Evolutionary conservation across 495 filamentous ascomycete genomes (phyloP), one percentile per base, ranked within the genome.

Genomic region (Delitschia confertaspora): DNA sequence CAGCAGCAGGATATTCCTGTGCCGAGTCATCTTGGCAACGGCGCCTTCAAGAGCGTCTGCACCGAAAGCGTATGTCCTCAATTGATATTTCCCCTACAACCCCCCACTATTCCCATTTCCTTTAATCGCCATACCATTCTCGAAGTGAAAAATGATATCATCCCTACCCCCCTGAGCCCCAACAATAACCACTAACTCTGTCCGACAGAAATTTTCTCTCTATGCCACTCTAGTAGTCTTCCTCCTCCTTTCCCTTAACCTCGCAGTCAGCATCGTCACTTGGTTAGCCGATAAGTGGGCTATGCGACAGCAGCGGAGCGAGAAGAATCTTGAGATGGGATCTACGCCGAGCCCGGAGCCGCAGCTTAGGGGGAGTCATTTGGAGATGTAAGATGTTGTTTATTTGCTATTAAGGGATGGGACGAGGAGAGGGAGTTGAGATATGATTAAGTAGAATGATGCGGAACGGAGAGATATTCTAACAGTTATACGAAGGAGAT

Each of bases 201-300:
- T 26, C n/a, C 19, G 9, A 29, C 17, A 48, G 45, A 45, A 49
- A 43, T 57, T 57, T 24, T 45, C 54, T 4, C 36, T 57, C 6
- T 57, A 53, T 33, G 54, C 49, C 9, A 57, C 54, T 4, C 32
- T 53, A 2, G 24, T 38, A 3, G 49, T 53, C n/a, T 50, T 53
- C 33, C 29, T 57, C 1, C 3, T 57, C 6, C 23, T 47, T 16
- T 11, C 16, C 20, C 22, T 26, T 2, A 46, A 33, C 25, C 26
- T 53, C 6, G 49, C 17, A 5, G 27, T 53, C n/a, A 40, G 34
- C 2, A 30, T 53, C 18, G 39, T 57, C 6, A 35, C 30, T 11
- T 57, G 54, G 54, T 4, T 36, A 7, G 49, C 47, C 10, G 49
- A 53, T 42, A 57, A 57, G 49, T 57, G 54, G 54, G 45, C 48